Evolutionary conservation across 1,284 basidiomycete species (phyloP), one percentile per base, ranked within the genome.

Genomic region (Ustilago vetiveriae): DNA sequence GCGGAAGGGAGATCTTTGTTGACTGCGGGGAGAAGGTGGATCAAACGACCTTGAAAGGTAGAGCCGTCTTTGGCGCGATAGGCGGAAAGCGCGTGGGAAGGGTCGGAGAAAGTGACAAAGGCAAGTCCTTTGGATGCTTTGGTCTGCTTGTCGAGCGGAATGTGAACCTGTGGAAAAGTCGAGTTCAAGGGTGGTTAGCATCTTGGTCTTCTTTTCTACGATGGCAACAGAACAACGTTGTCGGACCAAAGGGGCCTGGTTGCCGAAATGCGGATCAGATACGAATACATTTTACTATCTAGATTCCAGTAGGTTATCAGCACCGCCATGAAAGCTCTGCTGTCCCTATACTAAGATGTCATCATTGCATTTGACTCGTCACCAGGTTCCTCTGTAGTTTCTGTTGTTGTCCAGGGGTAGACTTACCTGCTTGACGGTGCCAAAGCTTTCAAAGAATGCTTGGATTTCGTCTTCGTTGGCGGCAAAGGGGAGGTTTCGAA

Each of bases 401-500:
- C n/a, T n/a, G n/a, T n/a, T 32, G 14, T 24, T 13, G 7, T 22
- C 16, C n/a, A n/a, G n/a, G n/a, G n/a, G n/a, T 7, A 23, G 22
- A 74, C 82, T 73, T 51, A 83, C 83, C 71, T 84, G 82, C 26
- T 72, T 86, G 39, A 97, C 82, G 38, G 87, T 84, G 8, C 94
- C 94, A 80, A 87, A 92, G 0, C 86, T 84, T 9, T 84, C 82
- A 80, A 95, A 94, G 6, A 89, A 85, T n/a, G 86, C 84, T 7
- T 83, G 80, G 3, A 98, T 82, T 47, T 96, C 92, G 4, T 86
- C 84, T 29, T 90, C 87, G 1, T 89, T 90, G 55, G 91, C 91
- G 0, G 90, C 87, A 78, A 92, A 98, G 0, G 94, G 86, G 17
- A 98, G 83, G 80, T 98, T 98, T 13, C 95, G 91, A 6, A 98